Percentiles rank a stretch among this genome's conserved stretches.
Evolutionary conservation across 2,329 filamentous ascomycete species (phyloP).

Genomic region (Colletotrichum sp.): DNA sequence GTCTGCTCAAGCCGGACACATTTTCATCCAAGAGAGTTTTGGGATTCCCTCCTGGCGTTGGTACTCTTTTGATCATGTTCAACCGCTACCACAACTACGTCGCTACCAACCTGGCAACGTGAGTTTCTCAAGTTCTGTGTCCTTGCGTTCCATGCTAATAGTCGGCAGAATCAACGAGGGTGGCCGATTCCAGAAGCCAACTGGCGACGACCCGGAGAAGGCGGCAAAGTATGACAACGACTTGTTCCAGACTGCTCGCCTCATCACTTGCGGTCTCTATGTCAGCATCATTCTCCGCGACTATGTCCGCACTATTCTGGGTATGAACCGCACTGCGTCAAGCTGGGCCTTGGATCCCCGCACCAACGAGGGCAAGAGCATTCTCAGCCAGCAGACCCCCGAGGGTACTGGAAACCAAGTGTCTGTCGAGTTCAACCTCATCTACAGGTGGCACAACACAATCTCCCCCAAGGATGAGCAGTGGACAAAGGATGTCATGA

Average conservation of each 20-base stretch:
- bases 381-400: conserved; percentile 32
- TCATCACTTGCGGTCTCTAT: conserved; percentile 61
- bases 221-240: conserved; percentile 40
- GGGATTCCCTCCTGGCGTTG: conserved; percentile 58
- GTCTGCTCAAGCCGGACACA: conserved; percentile 58
- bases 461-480: conserved; percentile 34
- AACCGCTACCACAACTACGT: conserved; percentile 38
- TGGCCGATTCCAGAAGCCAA: conserved; percentile 34
- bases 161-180: conserved; percentile 43
- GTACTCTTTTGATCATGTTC: conserved; percentile 57
- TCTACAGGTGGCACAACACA: conserved; percentile 38
- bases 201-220: conserved; percentile 25
- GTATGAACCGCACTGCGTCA: conserved; percentile 50
- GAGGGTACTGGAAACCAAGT: conserved; percentile 38
- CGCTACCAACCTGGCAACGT: conserved; percentile 23
- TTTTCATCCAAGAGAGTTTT: conserved; percentile 57
- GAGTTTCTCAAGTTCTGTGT: neutral
- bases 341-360: conserved; percentile 53
- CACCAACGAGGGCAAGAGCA: conserved; percentile 29
- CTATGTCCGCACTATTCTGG: conserved; percentile 42
- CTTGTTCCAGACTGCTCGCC: conserved; percentile 41
- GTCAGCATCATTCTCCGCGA: conserved; percentile 52
- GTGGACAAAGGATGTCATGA: conserved; percentile 31
- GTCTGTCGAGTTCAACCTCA: conserved; percentile 37
- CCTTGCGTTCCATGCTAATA: conserved; percentile 19